Evolutionary conservation across 1,284 basidiomycete genomes (phyloP).

Genomic region (Papiliotrema nemorosa): DNA sequence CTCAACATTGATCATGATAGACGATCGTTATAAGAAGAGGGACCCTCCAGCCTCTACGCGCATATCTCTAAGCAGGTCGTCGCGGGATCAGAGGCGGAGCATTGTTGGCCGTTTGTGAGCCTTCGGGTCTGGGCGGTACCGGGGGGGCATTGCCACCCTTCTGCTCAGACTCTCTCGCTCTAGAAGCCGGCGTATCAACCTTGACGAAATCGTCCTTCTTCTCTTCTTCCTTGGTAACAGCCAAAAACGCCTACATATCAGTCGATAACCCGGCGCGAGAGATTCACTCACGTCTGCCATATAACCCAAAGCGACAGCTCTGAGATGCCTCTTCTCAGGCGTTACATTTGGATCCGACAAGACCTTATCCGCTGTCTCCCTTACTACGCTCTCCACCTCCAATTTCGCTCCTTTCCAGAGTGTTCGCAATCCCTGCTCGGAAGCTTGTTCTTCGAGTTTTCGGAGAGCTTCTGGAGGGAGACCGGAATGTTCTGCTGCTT

Average conservation of each 20-base stretch:
- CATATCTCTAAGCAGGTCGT: too few species aligned
- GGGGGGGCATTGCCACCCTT: background rate
- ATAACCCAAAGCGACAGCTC: slow-evolving; percentile 77
- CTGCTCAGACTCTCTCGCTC: slow-evolving; percentile 43
- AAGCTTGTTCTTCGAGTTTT: slow-evolving; percentile 91
- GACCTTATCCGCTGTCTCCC: slow-evolving; percentile 88
- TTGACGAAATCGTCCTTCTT: slow-evolving; percentile 67
- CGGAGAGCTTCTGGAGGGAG: slow-evolving; percentile 80
- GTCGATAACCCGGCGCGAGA: background rate
- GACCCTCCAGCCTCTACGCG: too few species aligned
- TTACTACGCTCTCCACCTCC: slow-evolving; percentile 87
- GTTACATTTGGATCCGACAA: slow-evolving; percentile 54
- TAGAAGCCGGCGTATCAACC: slow-evolving; percentile 62
- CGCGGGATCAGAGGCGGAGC: background rate
- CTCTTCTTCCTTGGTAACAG: slow-evolving; percentile 62
- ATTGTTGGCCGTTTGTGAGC: background rate
- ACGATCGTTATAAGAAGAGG: too few species aligned
- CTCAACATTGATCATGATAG: too few species aligned
- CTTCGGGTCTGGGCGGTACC: slow-evolving; percentile 12
- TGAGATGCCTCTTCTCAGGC: slow-evolving; percentile 62
- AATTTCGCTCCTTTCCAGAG: slow-evolving; percentile 95
- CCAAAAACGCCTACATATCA: slow-evolving; percentile 37
- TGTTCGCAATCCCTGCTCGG: slow-evolving; percentile 87
- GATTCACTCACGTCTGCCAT: slow-evolving; percentile 64
- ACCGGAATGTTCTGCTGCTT: slow-evolving; percentile 84